Conservation (phyloP, 148 eudicot species). For the Tetragonia tetragonoides region DNA sequence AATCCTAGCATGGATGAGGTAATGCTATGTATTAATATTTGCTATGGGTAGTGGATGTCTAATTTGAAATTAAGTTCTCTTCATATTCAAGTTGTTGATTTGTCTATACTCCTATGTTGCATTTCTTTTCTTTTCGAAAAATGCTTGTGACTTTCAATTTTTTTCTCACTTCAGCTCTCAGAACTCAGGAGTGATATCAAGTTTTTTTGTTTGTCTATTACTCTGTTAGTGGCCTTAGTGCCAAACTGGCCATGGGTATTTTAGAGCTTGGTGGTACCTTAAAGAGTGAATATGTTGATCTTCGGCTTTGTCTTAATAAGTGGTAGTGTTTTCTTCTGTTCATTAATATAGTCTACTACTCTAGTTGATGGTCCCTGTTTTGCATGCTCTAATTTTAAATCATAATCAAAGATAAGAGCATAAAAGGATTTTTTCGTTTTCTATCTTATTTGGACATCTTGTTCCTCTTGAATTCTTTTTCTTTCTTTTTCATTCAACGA, state of each 20-base stretch:
- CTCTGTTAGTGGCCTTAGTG: background rate
- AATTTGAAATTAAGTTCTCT: background rate
- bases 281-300: background rate
- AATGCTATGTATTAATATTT: background rate
- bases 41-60: background rate
- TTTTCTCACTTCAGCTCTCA: background rate
- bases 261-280: background rate
- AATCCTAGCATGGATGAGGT: constrained; percentile 99
- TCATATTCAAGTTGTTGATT: background rate
- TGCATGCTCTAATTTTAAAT: background rate
- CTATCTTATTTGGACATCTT: background rate
- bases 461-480: background rate
- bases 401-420: background rate
- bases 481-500: background rate
- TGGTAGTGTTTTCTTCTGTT: background rate
- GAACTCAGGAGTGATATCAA: background rate
- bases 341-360: background rate
- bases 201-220: background rate
- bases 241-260: no score
- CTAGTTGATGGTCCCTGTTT: background rate
- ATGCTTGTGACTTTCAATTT: background rate
- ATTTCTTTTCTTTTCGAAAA: no score
- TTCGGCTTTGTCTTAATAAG: background rate
- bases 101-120: background rate
- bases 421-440: background rate